These are phyloP conservation scores for Myxozyma monticola DNA, from an alignment of 805 yeast genomes.

Conservation along the genomic window DNA sequence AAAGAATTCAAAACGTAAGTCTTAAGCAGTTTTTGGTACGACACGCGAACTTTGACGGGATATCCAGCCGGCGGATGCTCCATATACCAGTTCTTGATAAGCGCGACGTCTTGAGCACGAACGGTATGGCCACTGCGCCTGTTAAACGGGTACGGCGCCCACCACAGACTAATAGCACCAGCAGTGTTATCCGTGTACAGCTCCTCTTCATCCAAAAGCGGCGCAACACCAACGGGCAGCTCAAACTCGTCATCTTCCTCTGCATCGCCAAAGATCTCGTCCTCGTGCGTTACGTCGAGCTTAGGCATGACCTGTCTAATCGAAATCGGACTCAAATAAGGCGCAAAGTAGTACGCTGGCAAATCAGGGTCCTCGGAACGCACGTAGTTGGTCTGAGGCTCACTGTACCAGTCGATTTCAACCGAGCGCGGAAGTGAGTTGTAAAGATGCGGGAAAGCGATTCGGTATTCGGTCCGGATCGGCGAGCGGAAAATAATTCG, in stretches of 20 bases:
- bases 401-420: constrained; percentile 59
- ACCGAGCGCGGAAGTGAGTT: constrained; percentile 74
- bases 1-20: constrained; percentile 69
- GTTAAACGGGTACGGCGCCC: constrained; percentile 86
- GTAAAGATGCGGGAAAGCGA: constrained; percentile 83
- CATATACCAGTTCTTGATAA: constrained; percentile 78
- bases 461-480: constrained; percentile 75
- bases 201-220: constrained; percentile 52
- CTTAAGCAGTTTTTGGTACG: constrained; percentile 88
- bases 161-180: constrained; percentile 63
- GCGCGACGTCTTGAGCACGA: constrained; percentile 86
- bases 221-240: constrained; percentile 48
- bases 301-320: constrained; percentile 36
- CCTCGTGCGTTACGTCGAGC: constrained; percentile 32
- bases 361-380: constrained; percentile 50
- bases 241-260: constrained; percentile 45
- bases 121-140: constrained; percentile 67
- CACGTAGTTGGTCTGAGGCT: constrained; percentile 56
- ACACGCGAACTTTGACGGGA: constrained; percentile 77
- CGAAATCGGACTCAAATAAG: constrained; percentile 57
- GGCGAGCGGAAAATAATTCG: constrained; percentile 78
- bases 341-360: constrained; percentile 59
- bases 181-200: constrained; percentile 49
- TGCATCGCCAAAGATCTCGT: constrained; percentile 31
- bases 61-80: constrained; percentile 59